Conservation (phyloP, 2,329 filamentous ascomycete genomes). For the Helminthosporium solani region DNA sequence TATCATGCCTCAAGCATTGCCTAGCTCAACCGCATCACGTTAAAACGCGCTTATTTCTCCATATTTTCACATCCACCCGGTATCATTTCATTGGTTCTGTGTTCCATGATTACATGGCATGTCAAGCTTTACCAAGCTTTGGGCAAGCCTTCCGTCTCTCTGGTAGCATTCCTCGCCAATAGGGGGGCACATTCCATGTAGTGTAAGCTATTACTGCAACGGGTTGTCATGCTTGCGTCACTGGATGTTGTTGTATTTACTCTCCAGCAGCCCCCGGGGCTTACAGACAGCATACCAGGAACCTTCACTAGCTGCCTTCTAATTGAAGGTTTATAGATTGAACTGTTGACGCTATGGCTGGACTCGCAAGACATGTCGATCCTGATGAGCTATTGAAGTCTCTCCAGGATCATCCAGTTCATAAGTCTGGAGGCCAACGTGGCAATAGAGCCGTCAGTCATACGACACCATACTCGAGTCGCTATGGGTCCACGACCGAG, state of each 20-base stretch:
- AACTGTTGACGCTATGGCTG: conserved; percentile 43
- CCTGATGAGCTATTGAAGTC: conserved; percentile 55
- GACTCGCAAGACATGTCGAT: conserved; percentile 54
- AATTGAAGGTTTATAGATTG: neutral
- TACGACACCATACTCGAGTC: conserved; percentile 58
- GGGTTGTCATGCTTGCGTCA: conserved; percentile 10
- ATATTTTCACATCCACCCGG: neutral
- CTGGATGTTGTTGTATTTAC: conserved; percentile 1
- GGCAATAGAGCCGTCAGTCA: conserved; percentile 49
- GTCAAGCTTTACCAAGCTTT: conserved; percentile 29
- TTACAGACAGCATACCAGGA: neutral
- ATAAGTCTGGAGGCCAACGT: conserved; percentile 41
- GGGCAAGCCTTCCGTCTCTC: conserved; percentile 27
- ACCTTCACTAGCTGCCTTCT: neutral
- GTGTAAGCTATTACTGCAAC: neutral
- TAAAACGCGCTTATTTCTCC: too few relatives aligned
- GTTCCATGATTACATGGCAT: neutral
- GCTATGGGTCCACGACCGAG: conserved; percentile 56
- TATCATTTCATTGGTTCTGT: neutral
- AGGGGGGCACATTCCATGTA: neutral
- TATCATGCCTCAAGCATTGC: too few relatives aligned
- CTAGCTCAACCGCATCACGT: too few relatives aligned
- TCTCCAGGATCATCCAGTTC: conserved; percentile 50
- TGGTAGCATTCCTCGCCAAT: neutral
- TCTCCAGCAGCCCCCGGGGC: neutral